Evolutionary conservation across 176 grass and related monocot genomes (phyloP).

Genomic region (Zea luxurians): DNA sequence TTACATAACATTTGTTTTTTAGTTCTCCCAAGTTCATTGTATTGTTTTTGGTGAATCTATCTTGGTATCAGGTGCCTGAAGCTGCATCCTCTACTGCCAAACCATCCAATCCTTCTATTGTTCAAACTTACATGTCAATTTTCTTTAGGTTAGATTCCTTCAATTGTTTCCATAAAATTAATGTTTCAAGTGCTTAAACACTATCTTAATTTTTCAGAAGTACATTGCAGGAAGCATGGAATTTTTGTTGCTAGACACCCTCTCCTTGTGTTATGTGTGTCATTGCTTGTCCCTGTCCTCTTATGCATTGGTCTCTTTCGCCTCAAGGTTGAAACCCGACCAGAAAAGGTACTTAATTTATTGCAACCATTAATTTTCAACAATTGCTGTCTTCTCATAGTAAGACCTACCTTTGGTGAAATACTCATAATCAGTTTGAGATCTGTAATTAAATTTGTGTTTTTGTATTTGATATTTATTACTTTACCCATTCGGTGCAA

Average conservation of each 20-base stretch:
- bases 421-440: not conserved
- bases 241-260: conserved; percentile 74
- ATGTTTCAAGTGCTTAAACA: conserved; percentile 33
- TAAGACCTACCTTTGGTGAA: conserved; percentile 29
- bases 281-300: conserved; percentile 78
- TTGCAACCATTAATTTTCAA: not conserved
- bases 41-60: conserved; percentile 36
- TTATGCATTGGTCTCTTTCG: conserved; percentile 75
- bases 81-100: conserved; percentile 38
- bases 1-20: not conserved
- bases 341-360: conserved; percentile 71
- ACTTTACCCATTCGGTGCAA: not conserved
- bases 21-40: conserved; percentile 16
- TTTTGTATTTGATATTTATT: conserved; percentile 17
- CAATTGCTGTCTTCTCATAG: not conserved
- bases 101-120: conserved; percentile 54
- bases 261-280: conserved; percentile 70
- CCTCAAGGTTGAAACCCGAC: conserved; percentile 93
- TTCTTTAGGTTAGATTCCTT: conserved; percentile 71
- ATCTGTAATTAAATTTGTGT: conserved; percentile 4
- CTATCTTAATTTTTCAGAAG: conserved; percentile 39
- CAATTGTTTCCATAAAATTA: conserved; percentile 31
- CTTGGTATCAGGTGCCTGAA: conserved; percentile 45
- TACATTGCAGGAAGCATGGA: conserved; percentile 75
- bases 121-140: conserved; percentile 83